phyloP scores from a whole-genome alignment of 495 filamentous ascomycete species.

The Penicillium fimorum region DNA sequence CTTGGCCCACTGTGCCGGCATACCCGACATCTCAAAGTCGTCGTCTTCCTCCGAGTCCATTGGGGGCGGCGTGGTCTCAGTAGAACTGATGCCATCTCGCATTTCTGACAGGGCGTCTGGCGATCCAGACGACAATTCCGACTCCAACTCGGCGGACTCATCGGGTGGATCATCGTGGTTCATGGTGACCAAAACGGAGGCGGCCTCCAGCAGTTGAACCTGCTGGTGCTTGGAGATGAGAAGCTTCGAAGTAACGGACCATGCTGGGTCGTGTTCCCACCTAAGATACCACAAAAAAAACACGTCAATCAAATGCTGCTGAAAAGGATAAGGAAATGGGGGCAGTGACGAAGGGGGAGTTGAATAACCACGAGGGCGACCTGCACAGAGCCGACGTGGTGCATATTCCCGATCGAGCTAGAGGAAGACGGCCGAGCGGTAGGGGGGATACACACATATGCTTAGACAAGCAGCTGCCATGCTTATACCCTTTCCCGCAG shows the following conservation, averaged over 20 bases:
- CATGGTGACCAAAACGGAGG: conserved; percentile 91
- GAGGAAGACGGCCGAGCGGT: conserved; percentile 41
- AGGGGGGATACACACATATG: conserved; percentile 88
- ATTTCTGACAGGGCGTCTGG: conserved; percentile 75
- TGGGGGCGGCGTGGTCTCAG: conserved; percentile 56
- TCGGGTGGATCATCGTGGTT: conserved; percentile 62
- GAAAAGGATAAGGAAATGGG: conserved; percentile 16
- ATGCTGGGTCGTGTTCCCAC: conserved; percentile 99
- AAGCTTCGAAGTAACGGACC: conserved; percentile 95
- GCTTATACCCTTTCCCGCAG: conserved; percentile 99
- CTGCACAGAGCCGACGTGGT: conserved; percentile 48
- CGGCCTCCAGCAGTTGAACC: conserved; percentile 94
- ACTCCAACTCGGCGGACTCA: conserved; percentile 62
- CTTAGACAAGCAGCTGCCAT: conserved; percentile 99
- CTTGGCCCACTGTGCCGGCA: conserved; percentile 37
- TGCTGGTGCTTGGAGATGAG: conserved; percentile 99
- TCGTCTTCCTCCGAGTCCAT: conserved; percentile 48
- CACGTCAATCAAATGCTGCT: conserved; percentile 34
- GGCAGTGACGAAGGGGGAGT: conserved; percentile 12
- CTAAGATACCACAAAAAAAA: conserved; percentile 58
- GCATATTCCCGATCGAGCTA: conserved; percentile 40
- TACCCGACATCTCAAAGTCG: conserved; percentile 42
- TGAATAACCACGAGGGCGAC: conserved; percentile 48
- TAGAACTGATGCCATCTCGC: conserved; percentile 63
- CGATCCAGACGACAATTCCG: conserved; percentile 78